phyloP scores from a whole-genome alignment of 2,329 filamentous ascomycete genomes.

The Cordyceps fumosorosea region DNA sequence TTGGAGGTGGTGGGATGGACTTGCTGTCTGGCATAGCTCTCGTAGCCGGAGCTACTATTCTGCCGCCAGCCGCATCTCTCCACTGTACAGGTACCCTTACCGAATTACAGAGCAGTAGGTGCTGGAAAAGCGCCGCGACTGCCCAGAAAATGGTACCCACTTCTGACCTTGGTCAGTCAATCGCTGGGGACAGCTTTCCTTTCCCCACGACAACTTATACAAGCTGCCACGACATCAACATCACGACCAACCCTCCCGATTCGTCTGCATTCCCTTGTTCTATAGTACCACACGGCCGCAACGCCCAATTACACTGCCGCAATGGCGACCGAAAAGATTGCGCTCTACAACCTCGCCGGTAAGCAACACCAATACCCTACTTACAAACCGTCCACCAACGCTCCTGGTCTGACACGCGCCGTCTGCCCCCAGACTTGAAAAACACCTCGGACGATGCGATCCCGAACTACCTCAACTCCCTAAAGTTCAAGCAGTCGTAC shows the following conservation, averaged over 20 bases:
- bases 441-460: slow-evolving; percentile 95
- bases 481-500: slow-evolving; percentile 80
- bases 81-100: not conserved
- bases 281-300: too few relatives aligned
- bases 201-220: slow-evolving; percentile 15
- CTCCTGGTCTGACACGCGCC: not conserved
- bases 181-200: slow-evolving; percentile 13
- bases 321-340: slow-evolving; percentile 49
- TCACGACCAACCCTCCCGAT: not conserved
- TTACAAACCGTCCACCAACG: not conserved
- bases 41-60: slow-evolving; percentile 15
- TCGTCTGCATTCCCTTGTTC: not conserved
- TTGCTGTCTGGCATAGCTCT: not conserved
- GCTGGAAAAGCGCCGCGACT: not conserved
- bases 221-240: not conserved
- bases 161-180: not conserved
- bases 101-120: not conserved
- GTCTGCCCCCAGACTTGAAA: slow-evolving; percentile 66
- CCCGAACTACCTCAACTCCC: slow-evolving; percentile 82
- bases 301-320: slow-evolving; percentile 7
- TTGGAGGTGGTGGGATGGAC: not conserved
- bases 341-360: slow-evolving; percentile 63
- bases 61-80: slow-evolving; percentile 7
- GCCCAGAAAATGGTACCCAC: not conserved
- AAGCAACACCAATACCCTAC: slow-evolving; percentile 14